Evolutionary conservation across 495 filamentous ascomycete genomes (phyloP).

Genomic region (Coniosporium apollinis): DNA sequence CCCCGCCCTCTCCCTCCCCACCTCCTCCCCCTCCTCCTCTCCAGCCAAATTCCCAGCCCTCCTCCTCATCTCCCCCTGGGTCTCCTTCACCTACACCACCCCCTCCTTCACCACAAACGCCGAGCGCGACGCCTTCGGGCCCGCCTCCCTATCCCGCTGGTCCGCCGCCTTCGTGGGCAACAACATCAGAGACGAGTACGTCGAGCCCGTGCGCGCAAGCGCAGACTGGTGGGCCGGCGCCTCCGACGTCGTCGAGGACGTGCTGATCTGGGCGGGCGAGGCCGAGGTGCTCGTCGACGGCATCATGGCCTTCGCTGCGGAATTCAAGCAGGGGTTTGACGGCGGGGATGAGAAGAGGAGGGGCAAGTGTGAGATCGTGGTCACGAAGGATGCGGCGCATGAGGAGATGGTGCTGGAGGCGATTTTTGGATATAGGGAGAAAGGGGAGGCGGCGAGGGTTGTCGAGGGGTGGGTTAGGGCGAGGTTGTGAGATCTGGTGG

Average conservation of each 20-base stretch:
- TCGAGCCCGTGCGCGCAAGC: conserved; percentile 33
- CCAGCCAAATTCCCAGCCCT: conserved; percentile 34
- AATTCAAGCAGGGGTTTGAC: too few relatives aligned
- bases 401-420: conserved; percentile 24
- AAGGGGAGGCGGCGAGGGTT: conserved; percentile 10
- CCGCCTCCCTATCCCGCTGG: conserved; percentile 23
- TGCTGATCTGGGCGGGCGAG: conserved; percentile 35
- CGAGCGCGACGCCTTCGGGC: conserved; percentile 32
- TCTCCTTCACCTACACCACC: conserved; percentile 27
- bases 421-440: conserved; percentile 20
- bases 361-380: conserved; percentile 14
- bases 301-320: too few relatives aligned
- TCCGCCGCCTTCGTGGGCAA: conserved; percentile 27
- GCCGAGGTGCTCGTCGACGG: conserved; percentile 41
- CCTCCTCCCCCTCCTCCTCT: too few relatives aligned
- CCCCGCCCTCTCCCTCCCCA: conserved; percentile 12
- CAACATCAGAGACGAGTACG: conserved; percentile 34
- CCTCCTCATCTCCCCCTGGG: conserved; percentile 40
- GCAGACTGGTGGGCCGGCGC: conserved; percentile 36
- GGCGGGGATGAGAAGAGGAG: too few relatives aligned
- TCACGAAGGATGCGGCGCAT: conserved; percentile 21
- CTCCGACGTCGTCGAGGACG: conserved; percentile 26
- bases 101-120: conserved; percentile 28
- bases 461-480: conserved; percentile 16
- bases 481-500: conserved; percentile 9